phyloP scores from a whole-genome alignment of 2,329 filamentous ascomycete genomes.

The Sordariomycetes sp. region DNA sequence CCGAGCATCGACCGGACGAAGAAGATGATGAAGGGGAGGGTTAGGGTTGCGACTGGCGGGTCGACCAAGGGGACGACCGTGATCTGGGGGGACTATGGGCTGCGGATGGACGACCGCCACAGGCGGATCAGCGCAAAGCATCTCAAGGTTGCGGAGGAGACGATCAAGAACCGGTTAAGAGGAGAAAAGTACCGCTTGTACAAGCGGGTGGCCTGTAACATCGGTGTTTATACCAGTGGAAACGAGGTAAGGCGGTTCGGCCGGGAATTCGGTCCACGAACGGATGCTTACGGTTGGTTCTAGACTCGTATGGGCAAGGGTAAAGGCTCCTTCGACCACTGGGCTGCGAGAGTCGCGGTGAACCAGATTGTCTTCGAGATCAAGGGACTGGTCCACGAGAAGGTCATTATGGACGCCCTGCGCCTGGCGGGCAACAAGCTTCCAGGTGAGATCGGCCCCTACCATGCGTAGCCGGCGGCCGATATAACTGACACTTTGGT shows the following conservation, averaged over 20 bases:
- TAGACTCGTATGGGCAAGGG: slow-evolving; percentile 96
- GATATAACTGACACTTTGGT: slow-evolving; percentile 10
- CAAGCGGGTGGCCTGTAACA: slow-evolving; percentile 80
- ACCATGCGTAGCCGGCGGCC: not conserved
- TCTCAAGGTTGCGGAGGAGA: slow-evolving; percentile 83
- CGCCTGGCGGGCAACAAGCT: slow-evolving; percentile 88
- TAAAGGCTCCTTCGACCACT: slow-evolving; percentile 94
- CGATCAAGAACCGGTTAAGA: slow-evolving; percentile 76
- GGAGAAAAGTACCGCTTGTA: slow-evolving; percentile 89
- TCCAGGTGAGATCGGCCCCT: slow-evolving; percentile 48
- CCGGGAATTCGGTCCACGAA: not conserved
- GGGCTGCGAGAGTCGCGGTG: slow-evolving; percentile 80
- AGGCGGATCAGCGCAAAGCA: slow-evolving; percentile 78
- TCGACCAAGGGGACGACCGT: slow-evolving; percentile 88
- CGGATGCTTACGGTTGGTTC: slow-evolving; percentile 6
- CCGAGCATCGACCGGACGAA: slow-evolving; percentile 64
- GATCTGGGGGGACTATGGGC: slow-evolving; percentile 88
- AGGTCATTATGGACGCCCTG: slow-evolving; percentile 87
- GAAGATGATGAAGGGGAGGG: slow-evolving; percentile 84
- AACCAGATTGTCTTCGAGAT: slow-evolving; percentile 89
- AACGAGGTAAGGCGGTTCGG: slow-evolving; percentile 54
- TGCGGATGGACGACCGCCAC: slow-evolving; percentile 89
- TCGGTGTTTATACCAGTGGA: slow-evolving; percentile 89
- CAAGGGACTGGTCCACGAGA: slow-evolving; percentile 85
- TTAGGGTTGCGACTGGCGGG: slow-evolving; percentile 79